phyloP scores from a whole-genome alignment of 2,329 filamentous ascomycete species.

The Reticulascus tulasneorum region DNA sequence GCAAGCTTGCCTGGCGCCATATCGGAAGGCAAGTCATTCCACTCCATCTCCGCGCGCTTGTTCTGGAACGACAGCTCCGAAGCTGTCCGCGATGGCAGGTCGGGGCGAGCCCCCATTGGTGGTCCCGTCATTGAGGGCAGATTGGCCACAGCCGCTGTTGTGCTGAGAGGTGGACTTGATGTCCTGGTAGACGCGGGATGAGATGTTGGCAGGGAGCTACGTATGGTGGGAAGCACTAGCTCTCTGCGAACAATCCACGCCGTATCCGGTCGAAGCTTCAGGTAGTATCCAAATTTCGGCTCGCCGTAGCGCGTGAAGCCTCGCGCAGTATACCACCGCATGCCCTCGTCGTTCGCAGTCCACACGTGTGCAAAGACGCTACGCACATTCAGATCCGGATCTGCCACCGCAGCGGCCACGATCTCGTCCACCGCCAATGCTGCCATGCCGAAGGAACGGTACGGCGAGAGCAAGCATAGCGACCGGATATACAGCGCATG shows the following conservation, averaged over 20 bases:
- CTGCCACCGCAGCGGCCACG: conserved; percentile 30
- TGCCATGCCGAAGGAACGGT: conserved; percentile 56
- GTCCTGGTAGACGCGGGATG: too few species aligned
- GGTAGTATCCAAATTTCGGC: conserved; percentile 56
- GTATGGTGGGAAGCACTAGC: conserved; percentile 24
- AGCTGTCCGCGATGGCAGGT: conserved; percentile 12
- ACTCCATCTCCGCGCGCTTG: conserved; percentile 54
- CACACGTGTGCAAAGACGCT: conserved; percentile 63
- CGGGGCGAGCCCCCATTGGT: conserved; percentile 15
- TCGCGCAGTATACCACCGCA: conserved; percentile 58
- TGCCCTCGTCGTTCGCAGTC: conserved; percentile 60
- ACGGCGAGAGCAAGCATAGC: conserved; percentile 59
- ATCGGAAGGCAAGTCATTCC: conserved; percentile 62
- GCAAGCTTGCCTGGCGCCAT: conserved; percentile 35
- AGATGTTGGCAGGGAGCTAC: too few species aligned
- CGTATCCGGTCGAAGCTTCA: conserved; percentile 56
- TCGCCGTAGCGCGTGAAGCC: conserved; percentile 49
- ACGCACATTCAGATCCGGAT: conserved; percentile 32
- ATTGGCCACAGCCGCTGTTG: conserved; percentile 27
- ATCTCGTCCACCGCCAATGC: conserved; percentile 53
- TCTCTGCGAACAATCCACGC: conserved; percentile 56
- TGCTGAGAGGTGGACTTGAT: conserved; percentile 9
- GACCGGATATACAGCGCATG: conserved; percentile 62
- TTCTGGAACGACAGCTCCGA: conserved; percentile 54
- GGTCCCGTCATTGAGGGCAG: conserved; percentile 19